Evolutionary conservation across 805 yeast species (phyloP).

Genomic region (Yueomyces sinensis): DNA sequence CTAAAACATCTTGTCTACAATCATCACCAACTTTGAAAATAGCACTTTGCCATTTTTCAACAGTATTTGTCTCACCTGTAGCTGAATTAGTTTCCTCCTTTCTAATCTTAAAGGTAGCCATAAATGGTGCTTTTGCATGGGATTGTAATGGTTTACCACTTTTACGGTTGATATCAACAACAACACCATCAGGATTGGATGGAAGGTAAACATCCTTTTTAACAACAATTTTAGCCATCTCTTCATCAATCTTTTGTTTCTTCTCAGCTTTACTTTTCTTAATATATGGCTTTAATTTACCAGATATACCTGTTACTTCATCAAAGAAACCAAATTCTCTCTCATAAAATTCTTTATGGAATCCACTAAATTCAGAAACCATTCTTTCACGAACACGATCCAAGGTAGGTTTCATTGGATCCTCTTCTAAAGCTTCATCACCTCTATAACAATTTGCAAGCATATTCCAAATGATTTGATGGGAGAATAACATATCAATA

Average conservation of each 20-base stretch:
- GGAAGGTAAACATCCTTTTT: conserved; percentile 85
- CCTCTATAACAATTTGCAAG: conserved; percentile 83
- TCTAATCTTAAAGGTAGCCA: conserved; percentile 86
- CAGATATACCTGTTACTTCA: conserved; percentile 87
- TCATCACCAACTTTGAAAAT: conserved; percentile 99
- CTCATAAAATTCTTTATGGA: conserved; percentile 57
- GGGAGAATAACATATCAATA: conserved; percentile 84
- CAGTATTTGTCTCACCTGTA: conserved; percentile 27
- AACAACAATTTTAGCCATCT: conserved; percentile 67
- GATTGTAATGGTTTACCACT: conserved; percentile 93
- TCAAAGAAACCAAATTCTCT: conserved; percentile 81
- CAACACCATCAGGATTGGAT: conserved; percentile 91
- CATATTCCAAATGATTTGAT: conserved; percentile 97
- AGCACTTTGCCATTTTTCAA: conserved; percentile 83
- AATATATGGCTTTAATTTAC: conserved; percentile 87
- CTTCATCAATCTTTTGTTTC: conserved; percentile 91
- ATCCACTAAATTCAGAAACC: conserved; percentile 43
- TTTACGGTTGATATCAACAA: conserved; percentile 79
- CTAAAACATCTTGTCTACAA: conserved; percentile 93
- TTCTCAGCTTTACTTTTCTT: conserved; percentile 92
- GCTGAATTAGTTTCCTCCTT: conserved; percentile 34
- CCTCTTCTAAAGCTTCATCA: conserved; percentile 74
- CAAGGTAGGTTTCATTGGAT: conserved; percentile 67
- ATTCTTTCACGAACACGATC: conserved; percentile 60
- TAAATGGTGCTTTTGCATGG: conserved; percentile 96